Conservation (phyloP, 169 alveolate species). For the Cryptosporidium ubiquitum region DNA sequence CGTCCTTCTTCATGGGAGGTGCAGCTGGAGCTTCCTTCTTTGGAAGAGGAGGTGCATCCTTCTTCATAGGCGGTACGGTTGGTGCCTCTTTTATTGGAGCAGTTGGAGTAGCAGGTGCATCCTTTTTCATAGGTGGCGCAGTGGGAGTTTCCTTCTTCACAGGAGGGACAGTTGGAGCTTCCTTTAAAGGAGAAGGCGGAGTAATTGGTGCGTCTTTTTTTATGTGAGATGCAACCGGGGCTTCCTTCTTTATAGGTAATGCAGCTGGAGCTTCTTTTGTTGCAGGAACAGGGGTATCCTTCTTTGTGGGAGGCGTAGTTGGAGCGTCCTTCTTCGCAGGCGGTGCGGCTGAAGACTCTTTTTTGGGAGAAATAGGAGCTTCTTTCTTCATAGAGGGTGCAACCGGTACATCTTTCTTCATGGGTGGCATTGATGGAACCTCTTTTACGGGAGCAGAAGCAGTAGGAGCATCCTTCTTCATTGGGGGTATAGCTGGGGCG, state of each 20-base stretch:
- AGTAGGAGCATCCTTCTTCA: background rate
- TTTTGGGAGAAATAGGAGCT: background rate
- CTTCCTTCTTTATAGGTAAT: background rate
- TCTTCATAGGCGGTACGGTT: slow-evolving; percentile 5
- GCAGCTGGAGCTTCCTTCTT: slow-evolving; percentile 7
- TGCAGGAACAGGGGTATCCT: slow-evolving; percentile 10
- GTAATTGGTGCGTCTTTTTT: slow-evolving; percentile 4
- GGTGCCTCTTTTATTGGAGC: background rate
- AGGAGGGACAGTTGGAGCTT: slow-evolving; percentile 18
- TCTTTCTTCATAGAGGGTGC: background rate
- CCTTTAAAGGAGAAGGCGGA: background rate
- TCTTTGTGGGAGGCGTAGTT: background rate
- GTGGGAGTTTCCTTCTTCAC: background rate
- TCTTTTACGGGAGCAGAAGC: slow-evolving; percentile 5
- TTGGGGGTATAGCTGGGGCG: background rate
- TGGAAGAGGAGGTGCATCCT: background rate
- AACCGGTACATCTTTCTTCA: slow-evolving; percentile 11
- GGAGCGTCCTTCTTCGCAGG: slow-evolving; percentile 1
- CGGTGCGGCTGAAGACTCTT: background rate
- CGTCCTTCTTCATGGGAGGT: background rate
- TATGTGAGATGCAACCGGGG: background rate
- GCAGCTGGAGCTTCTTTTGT: background rate
- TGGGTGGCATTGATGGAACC: background rate
- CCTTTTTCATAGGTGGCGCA: background rate
- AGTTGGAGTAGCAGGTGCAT: background rate